phyloP scores from a whole-genome alignment of 192 early-diverging fungal species.

The Backusella macrospora region DNA sequence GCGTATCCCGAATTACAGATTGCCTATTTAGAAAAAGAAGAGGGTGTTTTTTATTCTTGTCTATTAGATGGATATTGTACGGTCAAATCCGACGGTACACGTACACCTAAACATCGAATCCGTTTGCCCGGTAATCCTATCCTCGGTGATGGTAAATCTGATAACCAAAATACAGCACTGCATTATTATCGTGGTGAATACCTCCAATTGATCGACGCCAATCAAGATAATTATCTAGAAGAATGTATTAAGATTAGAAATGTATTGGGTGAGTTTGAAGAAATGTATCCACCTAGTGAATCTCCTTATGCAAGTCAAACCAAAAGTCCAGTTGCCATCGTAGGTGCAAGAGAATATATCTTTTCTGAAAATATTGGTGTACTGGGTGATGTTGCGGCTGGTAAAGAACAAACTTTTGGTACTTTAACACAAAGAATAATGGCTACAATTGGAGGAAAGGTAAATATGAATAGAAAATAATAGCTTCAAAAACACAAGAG shows the following conservation, averaged over 20 bases:
- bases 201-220: slow-evolving; percentile 85
- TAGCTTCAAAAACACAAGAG: not conserved
- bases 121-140: slow-evolving; percentile 85
- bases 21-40: slow-evolving; percentile 74
- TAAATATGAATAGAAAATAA: slow-evolving; percentile 56
- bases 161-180: slow-evolving; percentile 88
- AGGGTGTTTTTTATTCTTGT: slow-evolving; percentile 58
- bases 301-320: slow-evolving; percentile 72
- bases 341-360: slow-evolving; percentile 86
- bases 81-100: slow-evolving; percentile 64
- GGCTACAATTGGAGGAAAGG: slow-evolving; percentile 81
- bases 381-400: slow-evolving; percentile 85
- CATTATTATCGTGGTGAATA: slow-evolving; percentile 89
- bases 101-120: slow-evolving; percentile 78
- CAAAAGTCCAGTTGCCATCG: slow-evolving; percentile 79
- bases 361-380: slow-evolving; percentile 86
- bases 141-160: slow-evolving; percentile 90
- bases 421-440: slow-evolving; percentile 84
- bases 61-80: slow-evolving; percentile 82
- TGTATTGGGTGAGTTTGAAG: slow-evolving; percentile 85
- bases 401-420: slow-evolving; percentile 89
- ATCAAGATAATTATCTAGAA: slow-evolving; percentile 92
- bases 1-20: slow-evolving; percentile 82
- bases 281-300: slow-evolving; percentile 62
- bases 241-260: slow-evolving; percentile 88